A percentile compares a stretch with the other conserved stretches of the same genome.
These are phyloP conservation scores for Fusarium camptoceras DNA, from an alignment of 2,329 filamentous ascomycete species.

Conservation along the genomic window DNA sequence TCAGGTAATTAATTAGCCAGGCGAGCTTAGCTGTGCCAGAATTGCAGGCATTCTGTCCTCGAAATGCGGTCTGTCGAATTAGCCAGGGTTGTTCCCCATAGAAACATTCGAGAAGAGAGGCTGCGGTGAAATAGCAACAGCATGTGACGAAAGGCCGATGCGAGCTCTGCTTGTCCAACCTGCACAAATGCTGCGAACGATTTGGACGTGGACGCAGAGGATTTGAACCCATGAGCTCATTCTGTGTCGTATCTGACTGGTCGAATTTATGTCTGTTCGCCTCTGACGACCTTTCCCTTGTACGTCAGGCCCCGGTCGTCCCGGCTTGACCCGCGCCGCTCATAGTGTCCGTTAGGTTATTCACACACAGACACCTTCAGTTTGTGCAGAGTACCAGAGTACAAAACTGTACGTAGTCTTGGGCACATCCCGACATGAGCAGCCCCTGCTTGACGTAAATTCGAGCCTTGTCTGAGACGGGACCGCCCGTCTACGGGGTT, in stretches of 20 bases:
- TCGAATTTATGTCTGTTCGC: slow-evolving; percentile 22
- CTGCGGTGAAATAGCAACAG: slow-evolving; percentile 16
- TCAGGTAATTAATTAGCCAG: slow-evolving; percentile 18
- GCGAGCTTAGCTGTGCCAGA: slow-evolving; percentile 25
- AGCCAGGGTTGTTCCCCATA: slow-evolving; percentile 16
- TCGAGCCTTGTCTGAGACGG: slow-evolving; percentile 32
- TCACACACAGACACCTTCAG: slow-evolving; percentile 6
- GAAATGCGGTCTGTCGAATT: slow-evolving; percentile 29
- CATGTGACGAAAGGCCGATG: slow-evolving; percentile 27
- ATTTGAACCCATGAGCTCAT: slow-evolving; percentile 15
- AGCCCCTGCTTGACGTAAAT: slow-evolving; percentile 22
- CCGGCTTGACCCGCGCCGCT: slow-evolving; percentile 31
- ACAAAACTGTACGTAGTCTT: slow-evolving; percentile 7
- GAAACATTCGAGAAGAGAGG: slow-evolving; percentile 40
- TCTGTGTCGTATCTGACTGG: slow-evolving; percentile 33
- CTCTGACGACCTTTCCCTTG: slow-evolving; percentile 10
- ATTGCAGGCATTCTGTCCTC: slow-evolving; percentile 23
- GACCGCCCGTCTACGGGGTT: slow-evolving; percentile 35
- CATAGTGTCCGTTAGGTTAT: slow-evolving; percentile 32
- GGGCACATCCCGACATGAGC: slow-evolving; percentile 2
- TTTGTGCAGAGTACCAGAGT: slow-evolving; percentile 1
- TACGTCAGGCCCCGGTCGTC: slow-evolving; percentile 26
- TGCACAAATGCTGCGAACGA: slow-evolving; percentile 25
- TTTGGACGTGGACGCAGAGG: slow-evolving; percentile 2
- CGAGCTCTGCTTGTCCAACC: slow-evolving; percentile 21